Base-by-base conservation (phyloP, 2,329 filamentous ascomycete genomes). In the Herpotrichia juniperi region DNA sequence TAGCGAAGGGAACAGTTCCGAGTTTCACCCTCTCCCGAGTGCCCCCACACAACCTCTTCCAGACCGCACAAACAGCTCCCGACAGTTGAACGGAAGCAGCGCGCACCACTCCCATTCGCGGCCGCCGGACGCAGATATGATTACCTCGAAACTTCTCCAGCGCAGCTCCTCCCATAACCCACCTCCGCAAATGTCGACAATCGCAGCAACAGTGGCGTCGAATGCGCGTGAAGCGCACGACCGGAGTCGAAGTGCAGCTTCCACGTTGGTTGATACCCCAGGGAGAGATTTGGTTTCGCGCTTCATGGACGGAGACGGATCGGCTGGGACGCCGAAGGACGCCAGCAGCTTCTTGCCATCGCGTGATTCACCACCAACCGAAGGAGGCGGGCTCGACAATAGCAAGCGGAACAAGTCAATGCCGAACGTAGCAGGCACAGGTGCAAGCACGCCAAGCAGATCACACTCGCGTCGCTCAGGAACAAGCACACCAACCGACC, bases 111-210 rank as follows among this genome's bases (percentile, higher is more conserved):
- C 69, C 28, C 67, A 73, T 47, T 70, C 71, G 26, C 60, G 70
- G 28, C 69, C 70, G 21, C 72, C 74, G 30, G 86, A 87, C 63
- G 87, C 85, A 54, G 83, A 86, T 61, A 84, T 87, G 54, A 81
- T 90, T 46, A 90, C 87, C 6, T 86, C 87, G 25, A 81, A 86
- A 52, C 73, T 90, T 31, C 78, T 91, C 1, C 83, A 88, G 64
- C 82, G 87, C 59, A 84, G 80, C 9, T 81, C 85, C 0, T 86
- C 85, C 4, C 79, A 85, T 55, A 80, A 83, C 55, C 81, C 83
- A 3, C 83, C 86, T 30, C 86, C 85, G 32, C 81, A 86, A 66
- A 87, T 89, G 81, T 87, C 86, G 7, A 76, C 81, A 52, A 81
- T 88, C 51, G 81, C 79, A 2, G 82, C 79, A 9, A 81, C 79